Conservation (phyloP, 208 protist genomes). For the Leishmania tropica region DNA sequence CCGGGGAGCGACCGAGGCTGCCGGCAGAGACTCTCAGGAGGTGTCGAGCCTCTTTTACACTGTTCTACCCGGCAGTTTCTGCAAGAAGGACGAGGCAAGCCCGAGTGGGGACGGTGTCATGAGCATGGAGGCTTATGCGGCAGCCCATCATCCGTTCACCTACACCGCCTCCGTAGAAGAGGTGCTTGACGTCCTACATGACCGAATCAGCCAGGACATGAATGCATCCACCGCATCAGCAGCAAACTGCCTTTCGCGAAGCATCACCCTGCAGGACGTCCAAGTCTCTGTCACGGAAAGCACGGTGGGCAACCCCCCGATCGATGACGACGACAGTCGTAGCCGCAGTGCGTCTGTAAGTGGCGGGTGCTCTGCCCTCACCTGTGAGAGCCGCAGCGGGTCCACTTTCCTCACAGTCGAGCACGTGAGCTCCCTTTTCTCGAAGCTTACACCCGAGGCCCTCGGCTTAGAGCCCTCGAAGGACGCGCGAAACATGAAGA, state of each 20-base stretch:
- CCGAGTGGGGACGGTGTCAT: slow-evolving; percentile 10
- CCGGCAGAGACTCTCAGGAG: background rate
- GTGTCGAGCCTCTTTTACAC: slow-evolving; percentile 24
- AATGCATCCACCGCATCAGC: background rate
- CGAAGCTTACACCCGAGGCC: slow-evolving; percentile 50
- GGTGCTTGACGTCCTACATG: slow-evolving; percentile 26
- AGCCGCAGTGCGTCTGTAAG: background rate
- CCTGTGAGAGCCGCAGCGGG: background rate
- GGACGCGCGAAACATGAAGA: slow-evolving; percentile 1
- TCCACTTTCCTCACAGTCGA: slow-evolving; percentile 31
- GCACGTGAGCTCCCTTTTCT: slow-evolving; percentile 42
- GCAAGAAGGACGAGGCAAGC: background rate
- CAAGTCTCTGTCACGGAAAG: background rate
- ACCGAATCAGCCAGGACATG: slow-evolving; percentile 19
- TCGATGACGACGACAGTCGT: too few species aligned
- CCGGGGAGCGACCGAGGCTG: background rate
- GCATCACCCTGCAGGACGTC: background rate
- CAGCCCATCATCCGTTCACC: slow-evolving; percentile 25
- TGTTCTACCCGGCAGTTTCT: slow-evolving; percentile 13
- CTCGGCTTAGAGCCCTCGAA: slow-evolving; percentile 27
- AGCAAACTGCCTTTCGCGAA: background rate
- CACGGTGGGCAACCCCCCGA: background rate
- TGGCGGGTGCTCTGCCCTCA: background rate
- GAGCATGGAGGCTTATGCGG: slow-evolving; percentile 25
- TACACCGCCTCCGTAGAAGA: slow-evolving; percentile 42